phyloP scores from a whole-genome alignment of 495 filamentous ascomycete genomes.

The Hypoxylon crocopeplum region DNA sequence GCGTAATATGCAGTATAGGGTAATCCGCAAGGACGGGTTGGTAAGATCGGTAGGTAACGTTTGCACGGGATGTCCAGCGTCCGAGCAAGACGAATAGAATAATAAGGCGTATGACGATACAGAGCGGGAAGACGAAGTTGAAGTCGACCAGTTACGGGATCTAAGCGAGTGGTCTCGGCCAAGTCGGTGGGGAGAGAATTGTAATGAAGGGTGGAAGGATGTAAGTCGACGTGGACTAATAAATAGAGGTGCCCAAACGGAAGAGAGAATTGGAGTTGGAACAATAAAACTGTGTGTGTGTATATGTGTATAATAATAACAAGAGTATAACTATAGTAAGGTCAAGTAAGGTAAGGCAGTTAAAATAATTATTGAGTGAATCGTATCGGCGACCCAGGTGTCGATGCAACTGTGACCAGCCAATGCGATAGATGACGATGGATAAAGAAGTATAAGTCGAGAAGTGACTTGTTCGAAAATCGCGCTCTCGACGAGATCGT shows the following conservation, averaged over 20 bases:
- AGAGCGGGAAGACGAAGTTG: background rate
- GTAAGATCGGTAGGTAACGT: slow-evolving; percentile 6
- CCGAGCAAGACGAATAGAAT: slow-evolving; percentile 31
- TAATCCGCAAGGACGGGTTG: slow-evolving; percentile 18
- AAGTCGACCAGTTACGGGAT: slow-evolving; percentile 12
- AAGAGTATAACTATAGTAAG: background rate
- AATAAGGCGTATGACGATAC: background rate
- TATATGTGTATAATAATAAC: slow-evolving; percentile 2
- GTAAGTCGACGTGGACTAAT: slow-evolving; percentile 22
- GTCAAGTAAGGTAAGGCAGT: slow-evolving; percentile 3
- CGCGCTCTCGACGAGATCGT: slow-evolving; percentile 1
- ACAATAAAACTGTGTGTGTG: no score
- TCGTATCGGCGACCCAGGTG: background rate
- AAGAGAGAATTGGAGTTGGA: slow-evolving; percentile 13
- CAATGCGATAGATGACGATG: slow-evolving; percentile 7
- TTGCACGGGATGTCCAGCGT: slow-evolving; percentile 30
- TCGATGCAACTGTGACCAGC: slow-evolving; percentile 12
- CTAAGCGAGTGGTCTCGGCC: slow-evolving; percentile 22
- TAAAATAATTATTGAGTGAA: slow-evolving; percentile 8
- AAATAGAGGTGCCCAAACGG: background rate
- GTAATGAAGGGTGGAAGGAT: background rate
- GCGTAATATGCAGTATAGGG: background rate
- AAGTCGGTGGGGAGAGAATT: slow-evolving; percentile 8
- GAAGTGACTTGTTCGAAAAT: slow-evolving; percentile 19
- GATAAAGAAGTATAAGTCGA: slow-evolving; percentile 6